phyloP scores from a whole-genome alignment of 495 filamentous ascomycete species.

The Chaetomidium leptoderma region DNA sequence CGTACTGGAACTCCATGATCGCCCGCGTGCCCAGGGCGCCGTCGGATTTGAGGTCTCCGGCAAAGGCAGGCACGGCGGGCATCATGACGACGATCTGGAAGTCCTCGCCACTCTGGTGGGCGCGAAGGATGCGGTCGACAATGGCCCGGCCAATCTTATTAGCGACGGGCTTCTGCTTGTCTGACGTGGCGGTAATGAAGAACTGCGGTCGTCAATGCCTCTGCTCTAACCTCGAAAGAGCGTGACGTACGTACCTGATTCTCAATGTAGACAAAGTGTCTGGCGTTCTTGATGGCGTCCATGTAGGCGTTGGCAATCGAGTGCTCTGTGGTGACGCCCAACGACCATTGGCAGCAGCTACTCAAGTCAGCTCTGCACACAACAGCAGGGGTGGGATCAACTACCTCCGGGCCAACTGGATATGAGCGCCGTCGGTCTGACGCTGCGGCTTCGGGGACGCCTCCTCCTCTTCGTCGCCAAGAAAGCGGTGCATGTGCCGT shows the following conservation, averaged over 20 bases:
- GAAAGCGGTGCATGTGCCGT: conserved; percentile 35
- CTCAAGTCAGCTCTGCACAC: not conserved
- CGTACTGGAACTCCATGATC: conserved; percentile 86
- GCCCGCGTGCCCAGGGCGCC: conserved; percentile 79
- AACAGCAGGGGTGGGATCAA: too few relatives aligned
- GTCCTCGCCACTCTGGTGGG: conserved; percentile 62
- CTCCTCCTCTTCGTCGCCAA: conserved; percentile 31
- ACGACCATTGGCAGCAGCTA: conserved; percentile 69
- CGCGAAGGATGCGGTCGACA: conserved; percentile 79
- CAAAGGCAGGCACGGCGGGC: conserved; percentile 84
- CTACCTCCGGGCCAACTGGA: conserved; percentile 47
- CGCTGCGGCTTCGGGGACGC: not conserved
- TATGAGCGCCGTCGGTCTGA: conserved; percentile 25
- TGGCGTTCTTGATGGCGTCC: conserved; percentile 69
- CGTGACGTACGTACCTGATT: conserved; percentile 56
- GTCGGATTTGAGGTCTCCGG: conserved; percentile 77
- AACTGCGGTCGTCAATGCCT: conserved; percentile 44
- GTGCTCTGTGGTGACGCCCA: conserved; percentile 66
- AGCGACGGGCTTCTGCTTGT: conserved; percentile 70
- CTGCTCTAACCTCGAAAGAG: not conserved
- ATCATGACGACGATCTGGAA: conserved; percentile 86
- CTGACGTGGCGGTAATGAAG: conserved; percentile 87
- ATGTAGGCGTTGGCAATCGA: conserved; percentile 89
- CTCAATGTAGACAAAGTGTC: conserved; percentile 91
- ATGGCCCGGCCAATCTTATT: conserved; percentile 89